Conservation (phyloP, 805 yeast species). For the Kazachstania taianensis region DNA sequence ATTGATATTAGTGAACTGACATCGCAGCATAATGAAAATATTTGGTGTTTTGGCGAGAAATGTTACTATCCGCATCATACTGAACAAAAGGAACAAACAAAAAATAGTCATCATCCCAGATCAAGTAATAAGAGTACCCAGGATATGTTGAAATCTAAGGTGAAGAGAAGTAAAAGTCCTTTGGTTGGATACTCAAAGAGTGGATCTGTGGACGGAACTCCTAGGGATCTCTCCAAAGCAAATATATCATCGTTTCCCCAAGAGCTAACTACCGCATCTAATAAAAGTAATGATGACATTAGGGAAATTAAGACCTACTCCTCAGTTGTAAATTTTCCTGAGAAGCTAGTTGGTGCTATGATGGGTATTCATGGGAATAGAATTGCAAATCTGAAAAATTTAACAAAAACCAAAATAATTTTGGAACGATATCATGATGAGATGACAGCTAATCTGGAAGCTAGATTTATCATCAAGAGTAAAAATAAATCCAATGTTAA, state of each 20-base stretch:
- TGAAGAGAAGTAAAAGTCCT: too few species aligned
- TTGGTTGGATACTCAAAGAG: too few species aligned
- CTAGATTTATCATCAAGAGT: conserved; percentile 65
- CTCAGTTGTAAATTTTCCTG: conserved; percentile 41
- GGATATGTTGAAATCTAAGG: too few species aligned
- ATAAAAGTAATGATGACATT: too few species aligned
- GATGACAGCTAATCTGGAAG: conserved; percentile 29
- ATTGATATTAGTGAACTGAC: conserved; percentile 34
- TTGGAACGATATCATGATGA: conserved; percentile 37
- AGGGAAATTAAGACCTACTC: too few species aligned
- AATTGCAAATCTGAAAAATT: conserved; percentile 73
- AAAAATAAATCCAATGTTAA: conserved; percentile 34
- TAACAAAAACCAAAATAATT: conserved; percentile 59
- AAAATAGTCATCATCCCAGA: too few species aligned
- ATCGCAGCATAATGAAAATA: neutral
- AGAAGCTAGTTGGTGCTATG: conserved; percentile 75
- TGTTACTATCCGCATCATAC: conserved; percentile 48
- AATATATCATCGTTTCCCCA: neutral
- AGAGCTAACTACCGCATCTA: neutral
- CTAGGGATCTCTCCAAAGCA: too few species aligned
- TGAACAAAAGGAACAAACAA: too few species aligned
- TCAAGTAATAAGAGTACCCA: too few species aligned
- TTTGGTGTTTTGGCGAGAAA: conserved; percentile 24
- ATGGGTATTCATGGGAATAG: conserved; percentile 78
- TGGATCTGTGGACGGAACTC: too few species aligned